Base-by-base conservation (phyloP, 1,284 basidiomycete species). In the Ceratobasidium sp. region DNA sequence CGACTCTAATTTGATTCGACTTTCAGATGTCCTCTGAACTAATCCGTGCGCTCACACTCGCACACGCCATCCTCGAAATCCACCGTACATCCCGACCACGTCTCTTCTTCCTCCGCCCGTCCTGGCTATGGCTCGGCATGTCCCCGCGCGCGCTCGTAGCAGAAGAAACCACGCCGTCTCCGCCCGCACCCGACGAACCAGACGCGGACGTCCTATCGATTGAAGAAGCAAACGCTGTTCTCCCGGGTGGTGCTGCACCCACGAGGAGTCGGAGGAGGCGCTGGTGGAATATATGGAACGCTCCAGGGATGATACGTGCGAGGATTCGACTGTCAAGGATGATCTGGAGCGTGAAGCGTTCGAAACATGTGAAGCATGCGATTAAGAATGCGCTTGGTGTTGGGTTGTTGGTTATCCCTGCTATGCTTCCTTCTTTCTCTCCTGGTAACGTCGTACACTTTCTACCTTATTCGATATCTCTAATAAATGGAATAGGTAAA, bases 91-190 rank as follows among this genome's bases (percentile, higher is more conserved):
- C 73, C 57, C 73, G 64, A 2, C 73, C 84, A 20, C 86, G 86
- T 12, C 82, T 89, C 2, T 89, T 87, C 86, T 83, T 85, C 79
- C 88, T 87, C 12, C 87, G 83, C 48, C 80, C 88, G 38, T 86
- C 87, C 12, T 82, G 84, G 50, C 85, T 86, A 9, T 89, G 88
- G 88, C 84, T 89, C 9, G 88, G 88, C 33, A 84, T 87, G 20
- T 82, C 87, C 1, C 85, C 87, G 1, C 83, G 84, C 2, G 38
- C 73, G 23, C 62, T 76, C 48, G 42, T 76, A 46, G 44, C 44
- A 46, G 44, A 46, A 46, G 44, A 46, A 46, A 5, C 44, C n/a
- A 33, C 56, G 0, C 33, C 73, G 10, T 28, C 50, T 13, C 62
- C 48, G 2, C 40, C 48, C 12, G 26, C n/a, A 15, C 56, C 38